These are phyloP conservation scores for Epithele typhae DNA, from an alignment of 768 basidiomycete species.

Conservation along the genomic window DNA sequence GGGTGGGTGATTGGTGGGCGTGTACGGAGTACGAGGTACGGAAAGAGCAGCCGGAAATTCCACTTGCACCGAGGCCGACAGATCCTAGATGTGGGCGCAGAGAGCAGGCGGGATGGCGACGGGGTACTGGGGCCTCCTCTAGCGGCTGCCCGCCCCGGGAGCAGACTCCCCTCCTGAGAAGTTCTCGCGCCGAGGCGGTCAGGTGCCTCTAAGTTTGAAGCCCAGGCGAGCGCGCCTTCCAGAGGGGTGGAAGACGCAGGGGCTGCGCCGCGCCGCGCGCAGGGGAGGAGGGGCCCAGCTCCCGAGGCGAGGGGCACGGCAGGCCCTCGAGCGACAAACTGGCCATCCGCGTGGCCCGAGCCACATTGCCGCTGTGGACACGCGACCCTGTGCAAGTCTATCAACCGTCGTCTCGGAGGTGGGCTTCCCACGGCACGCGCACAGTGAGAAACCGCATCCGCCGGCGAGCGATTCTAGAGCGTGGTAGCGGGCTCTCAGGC, in stretches of 20 bases:
- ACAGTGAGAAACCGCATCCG: conserved; percentile 7
- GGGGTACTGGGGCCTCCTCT: background rate
- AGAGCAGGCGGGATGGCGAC: too few species aligned
- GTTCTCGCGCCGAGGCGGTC: conserved; percentile 5
- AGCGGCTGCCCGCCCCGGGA: background rate
- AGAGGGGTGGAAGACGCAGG: background rate
- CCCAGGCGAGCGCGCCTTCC: conserved; percentile 7
- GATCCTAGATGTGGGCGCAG: too few species aligned
- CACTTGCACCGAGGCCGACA: too few species aligned
- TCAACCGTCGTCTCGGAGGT: background rate
- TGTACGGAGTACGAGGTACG: too few species aligned
- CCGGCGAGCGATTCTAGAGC: background rate
- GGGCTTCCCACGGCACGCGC: conserved; percentile 5
- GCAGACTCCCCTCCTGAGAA: conserved; percentile 10
- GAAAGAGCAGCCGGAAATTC: too few species aligned
- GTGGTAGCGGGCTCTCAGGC: background rate
- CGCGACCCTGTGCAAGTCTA: conserved; percentile 13
- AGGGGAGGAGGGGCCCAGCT: background rate
- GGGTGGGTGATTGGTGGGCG: too few species aligned
- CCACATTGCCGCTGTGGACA: conserved; percentile 2
- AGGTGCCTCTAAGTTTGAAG: conserved; percentile 15
- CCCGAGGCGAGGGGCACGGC: background rate
- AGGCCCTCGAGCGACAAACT: too few species aligned
- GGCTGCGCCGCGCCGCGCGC: background rate
- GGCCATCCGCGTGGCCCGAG: conserved; percentile 6